phyloP scores from a whole-genome alignment of 2,329 filamentous ascomycete species.

The Penicillium hordei region DNA sequence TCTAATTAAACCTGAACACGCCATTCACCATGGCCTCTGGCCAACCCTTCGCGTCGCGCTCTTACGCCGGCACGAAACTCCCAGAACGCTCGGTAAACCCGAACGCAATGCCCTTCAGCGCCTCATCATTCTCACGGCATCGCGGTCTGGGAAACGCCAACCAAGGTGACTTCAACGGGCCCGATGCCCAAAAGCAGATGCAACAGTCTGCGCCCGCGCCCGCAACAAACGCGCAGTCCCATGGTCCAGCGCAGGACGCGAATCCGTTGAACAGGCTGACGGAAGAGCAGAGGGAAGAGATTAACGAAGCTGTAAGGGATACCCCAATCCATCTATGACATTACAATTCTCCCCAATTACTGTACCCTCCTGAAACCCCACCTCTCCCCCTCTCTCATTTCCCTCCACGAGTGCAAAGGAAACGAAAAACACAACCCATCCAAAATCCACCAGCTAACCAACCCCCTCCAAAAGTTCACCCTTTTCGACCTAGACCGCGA shows the following conservation, averaged over 20 bases:
- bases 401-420: background rate
- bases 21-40: conserved; percentile 50
- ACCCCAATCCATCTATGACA: background rate
- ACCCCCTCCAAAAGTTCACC: conserved; percentile 64
- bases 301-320: conserved; percentile 79
- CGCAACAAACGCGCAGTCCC: conserved; percentile 41
- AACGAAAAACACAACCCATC: background rate
- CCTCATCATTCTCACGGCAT: conserved; percentile 45
- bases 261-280: conserved; percentile 61
- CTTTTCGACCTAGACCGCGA: conserved; percentile 98
- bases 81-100: conserved; percentile 48
- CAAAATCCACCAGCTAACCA: background rate
- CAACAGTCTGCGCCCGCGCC: conserved; percentile 36
- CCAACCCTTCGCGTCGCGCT: conserved; percentile 56
- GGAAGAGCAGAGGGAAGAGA: conserved; percentile 89
- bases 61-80: conserved; percentile 55
- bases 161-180: conserved; percentile 24
- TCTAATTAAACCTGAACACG: conserved; percentile 7
- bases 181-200: conserved; percentile 30
- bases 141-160: conserved; percentile 33
- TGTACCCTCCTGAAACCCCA: background rate
- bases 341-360: background rate
- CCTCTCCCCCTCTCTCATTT: background rate
- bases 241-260: conserved; percentile 46
- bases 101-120: conserved; percentile 46